Evolutionary conservation across 2,329 filamentous ascomycete species (phyloP).

Genomic region (Ascochyta fabae): DNA sequence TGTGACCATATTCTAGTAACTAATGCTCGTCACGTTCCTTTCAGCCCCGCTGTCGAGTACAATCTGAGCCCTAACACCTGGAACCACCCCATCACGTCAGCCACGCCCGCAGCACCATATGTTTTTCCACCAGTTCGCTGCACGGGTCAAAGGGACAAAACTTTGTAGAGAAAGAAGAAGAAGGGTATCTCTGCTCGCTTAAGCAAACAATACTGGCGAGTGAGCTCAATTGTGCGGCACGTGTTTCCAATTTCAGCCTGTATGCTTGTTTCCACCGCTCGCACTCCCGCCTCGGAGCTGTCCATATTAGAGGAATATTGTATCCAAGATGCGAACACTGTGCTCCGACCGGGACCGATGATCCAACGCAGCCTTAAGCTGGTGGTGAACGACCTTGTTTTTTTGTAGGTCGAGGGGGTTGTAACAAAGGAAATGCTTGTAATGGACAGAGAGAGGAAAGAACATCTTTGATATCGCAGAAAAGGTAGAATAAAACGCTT

Average conservation of each 20-base stretch:
- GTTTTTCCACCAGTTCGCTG: constrained; percentile 25
- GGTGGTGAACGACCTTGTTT: constrained; percentile 29
- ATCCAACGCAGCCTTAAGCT: constrained; percentile 19
- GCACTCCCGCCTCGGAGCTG: constrained; percentile 27
- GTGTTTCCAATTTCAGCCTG: constrained; percentile 47
- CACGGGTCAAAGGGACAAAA: constrained; percentile 8
- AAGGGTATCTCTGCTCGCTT: constrained; percentile 48
- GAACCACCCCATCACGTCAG: constrained; percentile 13
- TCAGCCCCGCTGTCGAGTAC: constrained; percentile 42
- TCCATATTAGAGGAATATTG: constrained; percentile 40
- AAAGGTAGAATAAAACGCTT: constrained; percentile 43
- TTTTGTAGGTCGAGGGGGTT: constrained; percentile 28
- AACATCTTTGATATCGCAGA: constrained; percentile 44
- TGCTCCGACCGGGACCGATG: constrained; percentile 25
- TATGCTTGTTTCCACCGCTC: constrained; percentile 33
- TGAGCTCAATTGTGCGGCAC: constrained; percentile 41
- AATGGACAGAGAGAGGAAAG: constrained; percentile 33
- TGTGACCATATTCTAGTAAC: constrained; percentile 41
- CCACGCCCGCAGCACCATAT: constrained; percentile 26
- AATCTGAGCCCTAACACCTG: constrained; percentile 37
- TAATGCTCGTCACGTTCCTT: constrained; percentile 44
- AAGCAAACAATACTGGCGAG: constrained; percentile 45
- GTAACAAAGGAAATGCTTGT: constrained; percentile 48
- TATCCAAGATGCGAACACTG: constrained; percentile 32
- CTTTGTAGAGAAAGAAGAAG: constrained; percentile 23